These are phyloP conservation scores for Starmerella floricola DNA, from an alignment of 805 yeast genomes.

Conservation along the genomic window DNA sequence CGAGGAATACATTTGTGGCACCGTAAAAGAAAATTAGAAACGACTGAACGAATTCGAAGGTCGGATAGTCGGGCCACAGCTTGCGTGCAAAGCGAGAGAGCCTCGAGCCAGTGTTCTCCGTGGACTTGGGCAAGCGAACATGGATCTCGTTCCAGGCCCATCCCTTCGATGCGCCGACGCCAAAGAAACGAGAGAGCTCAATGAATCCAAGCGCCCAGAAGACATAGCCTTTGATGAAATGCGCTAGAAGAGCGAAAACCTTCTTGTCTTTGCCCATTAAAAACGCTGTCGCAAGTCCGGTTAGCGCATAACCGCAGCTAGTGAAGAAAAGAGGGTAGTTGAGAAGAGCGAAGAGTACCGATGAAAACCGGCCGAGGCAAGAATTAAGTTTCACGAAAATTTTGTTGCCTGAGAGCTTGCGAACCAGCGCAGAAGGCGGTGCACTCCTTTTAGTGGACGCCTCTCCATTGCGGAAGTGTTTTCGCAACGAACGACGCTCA, in stretches of 20 bases:
- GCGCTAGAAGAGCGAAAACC: constrained; percentile 80
- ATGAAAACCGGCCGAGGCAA: constrained; percentile 26
- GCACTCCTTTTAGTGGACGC: not conserved
- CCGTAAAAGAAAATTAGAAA: constrained; percentile 79
- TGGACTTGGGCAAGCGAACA: not conserved
- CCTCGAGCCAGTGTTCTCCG: not conserved
- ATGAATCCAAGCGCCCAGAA: constrained; percentile 65
- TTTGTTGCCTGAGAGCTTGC: constrained; percentile 14
- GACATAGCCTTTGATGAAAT: constrained; percentile 91
- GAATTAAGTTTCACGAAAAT: constrained; percentile 22
- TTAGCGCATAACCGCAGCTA: constrained; percentile 43
- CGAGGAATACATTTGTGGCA: constrained; percentile 75
- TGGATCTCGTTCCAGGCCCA: constrained; percentile 71
- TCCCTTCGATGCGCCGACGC: constrained; percentile 61
- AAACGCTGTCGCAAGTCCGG: constrained; percentile 54
- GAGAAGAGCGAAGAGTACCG: constrained; percentile 37
- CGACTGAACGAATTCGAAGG: constrained; percentile 80
- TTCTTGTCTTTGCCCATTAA: constrained; percentile 53
- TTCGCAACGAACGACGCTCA: constrained; percentile 3
- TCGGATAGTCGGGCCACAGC: constrained; percentile 36
- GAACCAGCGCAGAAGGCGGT: constrained; percentile 10
- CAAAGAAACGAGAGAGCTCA: constrained; percentile 78
- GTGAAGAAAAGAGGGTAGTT: constrained; percentile 57
- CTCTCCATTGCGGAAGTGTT: not conserved
- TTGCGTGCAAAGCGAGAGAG: not conserved